Percentiles rank a stretch among this genome's conserved stretches.
These are phyloP conservation scores for Diaporthe capsici DNA, from an alignment of 2,329 filamentous ascomycete species.

Conservation along the genomic window DNA sequence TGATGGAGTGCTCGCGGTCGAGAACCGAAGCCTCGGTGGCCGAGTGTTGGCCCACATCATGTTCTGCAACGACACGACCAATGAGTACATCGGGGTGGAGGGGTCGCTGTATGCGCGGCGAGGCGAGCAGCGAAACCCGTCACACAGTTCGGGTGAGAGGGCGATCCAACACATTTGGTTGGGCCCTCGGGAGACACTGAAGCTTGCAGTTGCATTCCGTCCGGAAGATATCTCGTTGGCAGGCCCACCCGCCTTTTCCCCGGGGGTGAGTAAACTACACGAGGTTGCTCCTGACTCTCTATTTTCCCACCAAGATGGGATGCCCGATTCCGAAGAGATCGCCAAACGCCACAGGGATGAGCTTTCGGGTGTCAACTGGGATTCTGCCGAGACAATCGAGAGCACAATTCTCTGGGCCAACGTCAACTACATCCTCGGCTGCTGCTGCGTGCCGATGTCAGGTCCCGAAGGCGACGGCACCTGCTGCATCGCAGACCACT, in stretches of 20 bases:
- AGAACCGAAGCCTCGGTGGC: constrained; percentile 35
- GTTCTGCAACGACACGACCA: constrained; percentile 10
- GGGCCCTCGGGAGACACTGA: constrained; percentile 5
- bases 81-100: neutral
- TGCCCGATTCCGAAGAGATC: neutral
- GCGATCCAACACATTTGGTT: neutral
- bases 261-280: neutral
- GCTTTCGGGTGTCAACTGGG: neutral
- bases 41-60: constrained; percentile 1
- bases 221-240: neutral
- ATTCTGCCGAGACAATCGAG: constrained; percentile 31
- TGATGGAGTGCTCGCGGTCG: constrained; percentile 23
- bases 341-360: neutral
- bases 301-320: constrained; percentile 11
- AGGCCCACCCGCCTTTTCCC: neutral
- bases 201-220: neutral
- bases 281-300: neutral
- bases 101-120: neutral
- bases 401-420: constrained; percentile 43
- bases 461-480: neutral
- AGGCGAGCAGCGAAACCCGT: constrained; percentile 5
- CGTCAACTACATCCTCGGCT: constrained; percentile 44
- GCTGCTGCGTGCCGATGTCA: constrained; percentile 39
- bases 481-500: constrained; percentile 43
- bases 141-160: neutral